Evolutionary conservation across 306 rosid genomes (phyloP).

Genomic region (Betula pendula): DNA sequence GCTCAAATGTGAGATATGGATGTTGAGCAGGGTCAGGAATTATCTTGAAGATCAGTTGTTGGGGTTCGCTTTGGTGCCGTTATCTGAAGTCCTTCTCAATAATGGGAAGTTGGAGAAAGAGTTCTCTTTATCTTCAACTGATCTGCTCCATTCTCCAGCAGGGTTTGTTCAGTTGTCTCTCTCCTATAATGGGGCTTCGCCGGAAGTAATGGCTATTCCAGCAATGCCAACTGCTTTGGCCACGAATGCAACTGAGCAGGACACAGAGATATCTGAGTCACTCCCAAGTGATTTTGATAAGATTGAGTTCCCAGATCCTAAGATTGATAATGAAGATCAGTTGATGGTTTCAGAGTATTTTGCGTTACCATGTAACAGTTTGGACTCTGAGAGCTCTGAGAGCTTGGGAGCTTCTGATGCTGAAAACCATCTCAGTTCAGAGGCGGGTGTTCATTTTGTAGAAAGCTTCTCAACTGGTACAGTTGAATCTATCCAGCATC

Average conservation of each 20-base stretch:
- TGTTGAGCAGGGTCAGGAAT: conserved; percentile 92
- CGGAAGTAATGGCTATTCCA: conserved; percentile 61
- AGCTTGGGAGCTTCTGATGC: conserved; percentile 52
- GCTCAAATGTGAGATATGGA: conserved; percentile 93
- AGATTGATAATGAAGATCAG: conserved; percentile 76
- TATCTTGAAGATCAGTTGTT: conserved; percentile 97
- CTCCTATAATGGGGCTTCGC: conserved; percentile 62
- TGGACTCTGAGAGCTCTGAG: conserved; percentile 65
- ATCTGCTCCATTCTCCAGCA: conserved; percentile 86
- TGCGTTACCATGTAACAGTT: conserved; percentile 52
- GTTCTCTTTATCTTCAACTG: conserved; percentile 88
- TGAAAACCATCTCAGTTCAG: conserved; percentile 44
- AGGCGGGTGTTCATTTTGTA: conserved; percentile 47
- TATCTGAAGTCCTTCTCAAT: conserved; percentile 61
- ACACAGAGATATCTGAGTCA: conserved; percentile 49
- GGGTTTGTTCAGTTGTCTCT: conserved; percentile 82
- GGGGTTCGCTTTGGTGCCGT: conserved; percentile 88
- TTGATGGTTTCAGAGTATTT: conserved; percentile 85
- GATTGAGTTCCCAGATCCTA: conserved; percentile 86
- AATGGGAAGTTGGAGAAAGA: conserved; percentile 81
- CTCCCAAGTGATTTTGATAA: conserved; percentile 61
- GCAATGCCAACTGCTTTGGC: conserved; percentile 31
- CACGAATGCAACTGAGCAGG: conserved; percentile 32
- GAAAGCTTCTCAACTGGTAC: conserved; percentile 55
- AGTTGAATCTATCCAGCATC: conserved; percentile 48